Evolutionary conservation across 2,329 filamentous ascomycete species (phyloP), one percentile per base, ranked within the genome.

Genomic region (Trichoderma polysporum): DNA sequence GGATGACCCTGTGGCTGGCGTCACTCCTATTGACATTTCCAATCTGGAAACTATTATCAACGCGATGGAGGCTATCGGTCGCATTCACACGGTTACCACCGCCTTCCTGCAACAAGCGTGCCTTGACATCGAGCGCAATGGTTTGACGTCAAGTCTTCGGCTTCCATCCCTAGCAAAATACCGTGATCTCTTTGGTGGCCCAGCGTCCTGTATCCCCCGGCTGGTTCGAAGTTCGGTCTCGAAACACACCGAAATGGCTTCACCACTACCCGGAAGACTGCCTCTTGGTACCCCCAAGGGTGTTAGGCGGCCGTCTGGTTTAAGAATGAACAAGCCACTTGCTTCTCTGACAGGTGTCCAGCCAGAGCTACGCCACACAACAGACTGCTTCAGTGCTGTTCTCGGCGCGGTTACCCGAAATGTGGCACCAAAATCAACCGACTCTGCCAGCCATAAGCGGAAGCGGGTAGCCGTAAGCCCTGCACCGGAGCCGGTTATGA

Each of bases 71-170:
- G 87, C 88, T 2, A 84, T 97, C 68, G 90, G 91, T 59, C 85
- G 86, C 41, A 87, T 88, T 64, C 93, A 95, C 73, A 83, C 88
- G 1, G 85, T 97, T 33, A 94, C 92, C 0, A 88, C 90, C 52
- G 92, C 91, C 0, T 97, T 97, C 75, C 81, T 97, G n/a, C 88
- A 90, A 12, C 94, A 97, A 74, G 81, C 94, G 0, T 87, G 93
- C 67, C 83, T 94, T n/a, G 94, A 97, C 72, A 86, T 97, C 9
- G 88, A 93, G 39, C 75, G 76, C 35, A 84, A 83, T 68, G 79
- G 77, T 1, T 74, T 86, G 29, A 69, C 74, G 3, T 69, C 74
- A 3, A 72, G 74, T 12, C 75, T 82, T 10, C 73, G 71, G 9
- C 69, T 83, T n/a, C 77, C 81, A 1, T 72, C 69, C 3, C 69